Percentiles rank a stretch among this genome's conserved stretches.
These are phyloP conservation scores for Hypoxylon trugodes DNA, from an alignment of 495 filamentous ascomycete genomes.

Conservation along the genomic window DNA sequence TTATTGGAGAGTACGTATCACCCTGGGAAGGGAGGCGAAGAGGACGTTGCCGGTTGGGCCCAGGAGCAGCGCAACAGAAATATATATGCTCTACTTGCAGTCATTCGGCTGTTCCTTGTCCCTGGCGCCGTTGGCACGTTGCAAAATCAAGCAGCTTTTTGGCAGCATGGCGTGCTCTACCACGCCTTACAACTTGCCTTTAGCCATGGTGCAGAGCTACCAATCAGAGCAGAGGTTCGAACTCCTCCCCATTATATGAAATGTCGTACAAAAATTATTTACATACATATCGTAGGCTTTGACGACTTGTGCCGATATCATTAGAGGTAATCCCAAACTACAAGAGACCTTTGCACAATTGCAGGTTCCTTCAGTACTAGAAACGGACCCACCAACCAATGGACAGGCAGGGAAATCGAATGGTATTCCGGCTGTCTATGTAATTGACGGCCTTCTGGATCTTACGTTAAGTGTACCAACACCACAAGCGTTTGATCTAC, in stretches of 20 bases:
- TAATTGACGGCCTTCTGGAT: conserved; percentile 94
- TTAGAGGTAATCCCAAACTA: conserved; percentile 78
- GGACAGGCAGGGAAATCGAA: conserved; percentile 53
- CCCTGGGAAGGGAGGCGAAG: conserved; percentile 62
- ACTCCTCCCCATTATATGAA: conserved; percentile 34
- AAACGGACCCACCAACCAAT: conserved; percentile 52
- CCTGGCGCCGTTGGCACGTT: conserved; percentile 79
- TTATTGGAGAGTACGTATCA: conserved; percentile 72
- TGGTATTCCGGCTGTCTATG: conserved; percentile 72
- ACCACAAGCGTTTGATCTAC: conserved; percentile 75
- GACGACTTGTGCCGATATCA: conserved; percentile 85
- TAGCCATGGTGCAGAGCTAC: conserved; percentile 73
- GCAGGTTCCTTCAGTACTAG: conserved; percentile 67
- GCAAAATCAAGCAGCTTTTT: conserved; percentile 86
- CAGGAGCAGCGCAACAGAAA: conserved; percentile 86
- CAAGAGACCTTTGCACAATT: conserved; percentile 92
- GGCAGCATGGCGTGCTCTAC: conserved; percentile 81
- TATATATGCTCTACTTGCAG: conserved; percentile 85
- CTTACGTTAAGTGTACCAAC: conserved; percentile 75
- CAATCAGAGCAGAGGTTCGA: conserved; percentile 81
- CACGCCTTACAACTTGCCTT: conserved; percentile 87
- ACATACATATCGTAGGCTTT: conserved; percentile 67
- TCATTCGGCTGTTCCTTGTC: conserved; percentile 85
- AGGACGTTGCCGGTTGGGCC: conserved; percentile 74
- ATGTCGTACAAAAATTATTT: conserved; percentile 33